phyloP scores from a whole-genome alignment of 108 stramenopile genomes.

The Conticribra weissflogii region DNA sequence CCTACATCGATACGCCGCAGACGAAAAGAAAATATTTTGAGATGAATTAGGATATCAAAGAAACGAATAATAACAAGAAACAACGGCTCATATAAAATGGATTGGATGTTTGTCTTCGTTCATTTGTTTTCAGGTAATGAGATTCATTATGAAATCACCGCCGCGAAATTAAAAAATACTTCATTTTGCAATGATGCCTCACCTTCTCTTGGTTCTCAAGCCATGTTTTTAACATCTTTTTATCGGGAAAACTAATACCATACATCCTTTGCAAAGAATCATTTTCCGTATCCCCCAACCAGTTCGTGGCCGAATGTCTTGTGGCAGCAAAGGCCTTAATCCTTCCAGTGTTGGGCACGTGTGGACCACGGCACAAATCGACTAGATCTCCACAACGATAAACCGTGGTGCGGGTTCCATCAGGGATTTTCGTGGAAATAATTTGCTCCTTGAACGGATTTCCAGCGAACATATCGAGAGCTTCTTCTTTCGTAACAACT shows the following conservation, averaged over 20 bases:
- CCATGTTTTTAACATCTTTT: constrained; percentile 96
- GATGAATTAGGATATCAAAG: not conserved
- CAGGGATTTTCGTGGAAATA: constrained; percentile 94
- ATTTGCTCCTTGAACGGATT: constrained; percentile 98
- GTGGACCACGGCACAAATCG: constrained; percentile 98
- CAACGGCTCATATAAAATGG: constrained; percentile 68
- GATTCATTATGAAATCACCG: constrained; percentile 53
- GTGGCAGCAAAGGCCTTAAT: constrained; percentile 96
- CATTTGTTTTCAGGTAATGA: constrained; percentile 75
- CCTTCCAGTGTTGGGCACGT: constrained; percentile 92
- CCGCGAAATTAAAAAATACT: not conserved
- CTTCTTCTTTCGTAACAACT: constrained; percentile 98
- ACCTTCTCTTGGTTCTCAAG: constrained; percentile 93
- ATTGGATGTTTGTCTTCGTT: constrained; percentile 48
- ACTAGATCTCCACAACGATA: constrained; percentile 97
- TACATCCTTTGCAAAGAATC: constrained; percentile 98
- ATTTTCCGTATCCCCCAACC: constrained; percentile 98
- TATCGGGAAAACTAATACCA: constrained; percentile 98
- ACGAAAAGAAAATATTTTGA: not conserved
- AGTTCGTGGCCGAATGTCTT: constrained; percentile 92
- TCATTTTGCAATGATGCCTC: constrained; percentile 5
- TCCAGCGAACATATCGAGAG: constrained; percentile 93
- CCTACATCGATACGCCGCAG: constrained; percentile 54
- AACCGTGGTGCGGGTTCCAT: constrained; percentile 95
- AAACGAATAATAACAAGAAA: not conserved